Percentiles rank a stretch among this genome's conserved stretches.
Evolutionary conservation across 148 eudicot species (phyloP).

Genomic region (Limonium bicolor): DNA sequence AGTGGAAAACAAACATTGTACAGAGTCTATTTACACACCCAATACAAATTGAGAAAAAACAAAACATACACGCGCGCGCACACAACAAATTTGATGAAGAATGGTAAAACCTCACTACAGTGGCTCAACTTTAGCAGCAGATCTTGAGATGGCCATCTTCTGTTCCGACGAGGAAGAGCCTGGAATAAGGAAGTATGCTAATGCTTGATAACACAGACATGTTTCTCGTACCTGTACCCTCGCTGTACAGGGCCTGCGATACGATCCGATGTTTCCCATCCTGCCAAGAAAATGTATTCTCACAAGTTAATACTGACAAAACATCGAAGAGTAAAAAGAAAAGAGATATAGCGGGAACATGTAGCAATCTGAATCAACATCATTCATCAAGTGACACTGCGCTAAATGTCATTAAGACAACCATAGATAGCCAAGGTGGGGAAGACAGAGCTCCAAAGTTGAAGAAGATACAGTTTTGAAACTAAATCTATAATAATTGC

Average conservation of each 20-base stretch:
- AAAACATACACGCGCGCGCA: too few species aligned
- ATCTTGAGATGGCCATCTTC: conserved; percentile 90
- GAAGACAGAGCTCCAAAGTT: neutral
- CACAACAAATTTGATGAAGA: too few species aligned
- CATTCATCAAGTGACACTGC: neutral
- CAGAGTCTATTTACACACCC: too few species aligned
- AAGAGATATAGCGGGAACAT: too few species aligned
- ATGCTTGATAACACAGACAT: conserved; percentile 68
- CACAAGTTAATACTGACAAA: too few species aligned
- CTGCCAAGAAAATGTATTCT: conserved; percentile 31
- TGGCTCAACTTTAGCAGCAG: conserved; percentile 79
- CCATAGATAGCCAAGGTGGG: neutral
- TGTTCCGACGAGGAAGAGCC: conserved; percentile 87
- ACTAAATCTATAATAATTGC: neutral
- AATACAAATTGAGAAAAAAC: too few species aligned
- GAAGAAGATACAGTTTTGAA: neutral
- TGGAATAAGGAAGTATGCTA: conserved; percentile 65
- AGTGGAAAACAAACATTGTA: too few species aligned
- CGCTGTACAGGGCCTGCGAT: conserved; percentile 55
- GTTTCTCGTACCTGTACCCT: conserved; percentile 65
- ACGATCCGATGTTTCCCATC: conserved; percentile 44
- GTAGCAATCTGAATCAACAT: too few species aligned
- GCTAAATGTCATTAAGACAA: neutral
- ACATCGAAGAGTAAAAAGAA: too few species aligned
- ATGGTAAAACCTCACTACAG: too few species aligned